Evolutionary conservation across 2,329 filamentous ascomycete species (phyloP), one percentile per base, ranked within the genome.

Genomic region (Colletotrichum abscissum): DNA sequence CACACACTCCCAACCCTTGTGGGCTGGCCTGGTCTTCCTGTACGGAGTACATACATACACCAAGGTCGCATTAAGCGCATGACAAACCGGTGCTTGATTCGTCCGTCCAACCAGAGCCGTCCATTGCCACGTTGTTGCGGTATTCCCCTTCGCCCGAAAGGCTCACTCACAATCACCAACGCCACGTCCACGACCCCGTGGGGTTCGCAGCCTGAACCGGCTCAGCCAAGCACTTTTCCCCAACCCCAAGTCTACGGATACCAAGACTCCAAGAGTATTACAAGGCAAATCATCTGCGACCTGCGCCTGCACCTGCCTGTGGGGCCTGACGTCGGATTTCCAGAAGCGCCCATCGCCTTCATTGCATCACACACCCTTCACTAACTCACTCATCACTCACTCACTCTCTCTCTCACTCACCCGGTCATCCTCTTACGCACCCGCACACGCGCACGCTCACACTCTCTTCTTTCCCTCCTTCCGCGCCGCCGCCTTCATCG

Each of bases 131-230:
- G 63, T 72, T 73, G 38, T 55, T 74, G 46, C 63, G 19, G 67
- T 33, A 59, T 72, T 28, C 66, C 76, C 76, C 67, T 74, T 77
- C 76, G 76, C 74, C 76, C 76, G 76, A 77, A 70, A 76, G 76
- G 69, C 75, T 74, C 66, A 46, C 9, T 42, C 38, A 19, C 14
- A 28, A 52, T 30, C 59, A 28, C 35, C 24, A 57, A 22, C 42
- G 58, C 14, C 46, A 14, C 46, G 19, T 52, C 16, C 42, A 60
- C 60, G 35, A 73, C 70, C 70, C 67, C 67, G 70, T 73, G 70
- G 70, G 70, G 70, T 73, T 69, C 55, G 24, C 52, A 64, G 54
- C 65, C 69, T 64, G 69, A 42, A 59, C 49, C 54, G 58, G 65
- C 52, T 52, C 58, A 55, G 58, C 65, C 58, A 63, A 69, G 65